Base-by-base conservation (phyloP, 192 early-diverging fungal species). In the Backusella tarrabulga region DNA sequence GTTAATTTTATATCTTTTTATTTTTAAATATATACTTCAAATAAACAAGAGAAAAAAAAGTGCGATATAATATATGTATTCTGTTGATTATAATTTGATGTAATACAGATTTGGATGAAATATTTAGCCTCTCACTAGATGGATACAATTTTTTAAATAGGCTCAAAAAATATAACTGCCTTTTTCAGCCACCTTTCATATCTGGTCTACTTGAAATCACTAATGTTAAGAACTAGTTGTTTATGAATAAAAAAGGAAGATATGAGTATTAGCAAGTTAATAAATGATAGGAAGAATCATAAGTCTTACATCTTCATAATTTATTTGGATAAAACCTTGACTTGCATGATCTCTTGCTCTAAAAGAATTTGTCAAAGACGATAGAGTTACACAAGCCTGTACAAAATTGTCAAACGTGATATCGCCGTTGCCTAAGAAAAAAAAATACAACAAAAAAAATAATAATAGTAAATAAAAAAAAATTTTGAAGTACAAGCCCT, bases 351-450 rank as follows among this genome's bases (percentile, higher is more conserved):
- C 89, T 50, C 86, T 70, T 38, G 79, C 74, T 50, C 84, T 81
- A 82, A 91, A 91, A 19, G 88, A 74, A 4, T 90, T 86, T 32
- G 89, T 89, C 73, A 90, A 78, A 4, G 84, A 86, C 76, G 80
- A 85, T 72, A 91, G 79, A 60, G 89, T 90, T 63, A 91, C 89
- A 70, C 90, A 90, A 26, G 86, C 76, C 73, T 90, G 87, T 70
- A 91, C 88, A 76, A 91, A 91, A 80, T 88, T 88, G 80, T 91
- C 90, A 76, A 91, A 90, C 42, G 83, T 89, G 71, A 89, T 84
- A 81, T 82, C 41, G 19, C 63, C 35, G 0, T 34, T 52, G 38
- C 46, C 41, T 46, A 9, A 46, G 19, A 40, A n/a, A 56, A 32
- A 32, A 32, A 32, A n/a, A n/a, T n/a, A n/a, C n/a, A n/a, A n/a